Conservation (phyloP, 768 basidiomycete genomes). For the Rhizopogon rudus region DNA sequence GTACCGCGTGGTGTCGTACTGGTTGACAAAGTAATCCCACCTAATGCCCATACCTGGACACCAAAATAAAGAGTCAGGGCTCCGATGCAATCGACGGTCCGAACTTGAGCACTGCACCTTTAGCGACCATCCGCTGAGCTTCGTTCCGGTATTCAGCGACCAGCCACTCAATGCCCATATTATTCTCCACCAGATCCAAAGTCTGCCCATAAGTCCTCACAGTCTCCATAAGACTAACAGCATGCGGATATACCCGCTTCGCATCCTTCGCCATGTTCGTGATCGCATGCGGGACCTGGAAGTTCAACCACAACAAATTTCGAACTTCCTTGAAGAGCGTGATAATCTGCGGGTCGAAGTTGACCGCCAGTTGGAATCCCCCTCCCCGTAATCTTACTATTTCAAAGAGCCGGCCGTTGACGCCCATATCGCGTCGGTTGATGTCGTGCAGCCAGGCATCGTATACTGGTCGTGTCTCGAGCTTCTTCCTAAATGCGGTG, state of each 20-base stretch:
- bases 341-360: slow-evolving; percentile 98
- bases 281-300: slow-evolving; percentile 91
- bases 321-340: slow-evolving; percentile 98
- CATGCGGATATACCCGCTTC: slow-evolving; percentile 96
- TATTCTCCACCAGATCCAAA: slow-evolving; percentile 82
- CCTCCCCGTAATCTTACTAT: slow-evolving; percentile 74
- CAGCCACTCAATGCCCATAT: slow-evolving; percentile 90
- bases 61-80: background rate
- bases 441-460: slow-evolving; percentile 98
- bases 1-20: slow-evolving; percentile 81
- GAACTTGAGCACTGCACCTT: slow-evolving; percentile 49
- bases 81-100: background rate
- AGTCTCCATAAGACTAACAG: slow-evolving; percentile 97
- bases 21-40: slow-evolving; percentile 96
- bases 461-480: slow-evolving; percentile 90
- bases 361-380: slow-evolving; percentile 85
- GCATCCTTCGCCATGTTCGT: slow-evolving; percentile 98
- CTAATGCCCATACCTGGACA: slow-evolving; percentile 83
- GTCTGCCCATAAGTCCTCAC: slow-evolving; percentile 98
- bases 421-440: slow-evolving; percentile 86
- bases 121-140: slow-evolving; percentile 87
- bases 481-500: slow-evolving; percentile 89
- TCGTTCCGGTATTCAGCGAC: slow-evolving; percentile 94
- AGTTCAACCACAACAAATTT: slow-evolving; percentile 92
- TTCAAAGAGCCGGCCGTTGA: slow-evolving; percentile 90